Conservation (phyloP, 768 basidiomycete genomes). For the Scleroderma bovista region DNA sequence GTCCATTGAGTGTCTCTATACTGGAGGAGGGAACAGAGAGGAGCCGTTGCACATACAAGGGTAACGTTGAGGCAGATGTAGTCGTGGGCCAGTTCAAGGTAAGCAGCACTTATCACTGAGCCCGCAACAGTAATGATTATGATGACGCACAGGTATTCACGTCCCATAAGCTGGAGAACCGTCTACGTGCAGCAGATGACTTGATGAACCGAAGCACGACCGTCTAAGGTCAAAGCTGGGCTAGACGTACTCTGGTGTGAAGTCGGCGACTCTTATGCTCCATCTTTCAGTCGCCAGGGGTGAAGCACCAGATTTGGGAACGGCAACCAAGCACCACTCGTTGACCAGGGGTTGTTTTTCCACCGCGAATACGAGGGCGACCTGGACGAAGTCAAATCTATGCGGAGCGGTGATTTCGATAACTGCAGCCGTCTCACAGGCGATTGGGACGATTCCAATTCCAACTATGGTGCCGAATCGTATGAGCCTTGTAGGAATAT, state of each 20-base stretch:
- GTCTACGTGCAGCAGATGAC: constrained; percentile 74
- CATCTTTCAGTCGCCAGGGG: constrained; percentile 41
- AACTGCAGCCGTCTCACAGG: constrained; percentile 72
- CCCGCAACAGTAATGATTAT: too few relatives aligned
- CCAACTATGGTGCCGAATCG: constrained; percentile 85
- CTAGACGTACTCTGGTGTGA: constrained; percentile 45
- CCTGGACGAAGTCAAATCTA: constrained; percentile 68
- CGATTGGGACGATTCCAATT: constrained; percentile 69
- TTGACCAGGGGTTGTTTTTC: constrained; percentile 76
- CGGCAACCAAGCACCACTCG: constrained; percentile 74
- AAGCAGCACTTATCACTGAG: too few relatives aligned
- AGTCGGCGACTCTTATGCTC: constrained; percentile 61
- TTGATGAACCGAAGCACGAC: constrained; percentile 81
- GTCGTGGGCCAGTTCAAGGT: too few relatives aligned
- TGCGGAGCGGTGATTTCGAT: constrained; percentile 75
- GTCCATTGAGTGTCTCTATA: too few relatives aligned
- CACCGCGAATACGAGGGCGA: constrained; percentile 76
- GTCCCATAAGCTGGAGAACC: constrained; percentile 87
- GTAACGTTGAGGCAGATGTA: too few relatives aligned
- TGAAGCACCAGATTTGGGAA: constrained; percentile 26
- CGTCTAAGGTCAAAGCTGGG: constrained; percentile 54
- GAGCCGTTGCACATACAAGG: too few relatives aligned
- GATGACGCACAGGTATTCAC: too few relatives aligned
- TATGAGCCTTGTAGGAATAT: constrained; percentile 94
- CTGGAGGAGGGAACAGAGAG: too few relatives aligned